phyloP scores from a whole-genome alignment of 805 yeast genomes.

The Lipomyces lipofer region DNA sequence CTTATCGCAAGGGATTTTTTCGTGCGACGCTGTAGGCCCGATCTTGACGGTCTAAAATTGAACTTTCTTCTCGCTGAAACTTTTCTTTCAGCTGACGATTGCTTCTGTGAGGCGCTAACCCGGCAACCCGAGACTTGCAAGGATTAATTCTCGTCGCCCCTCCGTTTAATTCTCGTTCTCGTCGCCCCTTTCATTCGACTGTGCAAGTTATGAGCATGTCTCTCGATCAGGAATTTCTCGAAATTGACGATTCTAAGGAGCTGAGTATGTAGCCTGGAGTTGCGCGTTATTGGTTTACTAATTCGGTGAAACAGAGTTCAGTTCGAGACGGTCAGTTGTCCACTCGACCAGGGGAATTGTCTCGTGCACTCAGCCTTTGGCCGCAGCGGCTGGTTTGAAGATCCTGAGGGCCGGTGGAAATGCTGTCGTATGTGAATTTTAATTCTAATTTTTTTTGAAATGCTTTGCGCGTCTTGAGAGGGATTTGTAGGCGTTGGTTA shows the following conservation, averaged over 20 bases:
- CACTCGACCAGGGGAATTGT: slow-evolving; percentile 73
- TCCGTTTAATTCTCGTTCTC: too few species aligned
- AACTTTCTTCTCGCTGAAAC: too few species aligned
- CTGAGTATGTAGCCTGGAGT: slow-evolving; percentile 11
- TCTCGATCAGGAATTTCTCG: slow-evolving; percentile 30
- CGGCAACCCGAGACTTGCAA: too few species aligned
- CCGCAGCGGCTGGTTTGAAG: slow-evolving; percentile 69
- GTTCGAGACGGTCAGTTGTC: slow-evolving; percentile 70
- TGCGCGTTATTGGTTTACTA: slow-evolving; percentile 1
- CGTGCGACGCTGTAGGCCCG: too few species aligned
- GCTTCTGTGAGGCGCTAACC: too few species aligned
- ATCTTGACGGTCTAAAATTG: too few species aligned
- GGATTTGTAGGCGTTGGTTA: background rate
- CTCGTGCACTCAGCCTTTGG: slow-evolving; percentile 73
- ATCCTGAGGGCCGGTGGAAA: slow-evolving; percentile 73
- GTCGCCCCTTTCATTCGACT: too few species aligned
- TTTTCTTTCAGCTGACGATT: too few species aligned
- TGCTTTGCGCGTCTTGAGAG: too few species aligned
- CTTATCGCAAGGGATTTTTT: too few species aligned
- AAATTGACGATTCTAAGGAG: slow-evolving; percentile 27
- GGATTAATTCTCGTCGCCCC: too few species aligned
- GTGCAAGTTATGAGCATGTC: slow-evolving; percentile 23
- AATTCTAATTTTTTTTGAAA: background rate
- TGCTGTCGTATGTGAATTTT: slow-evolving; percentile 36
- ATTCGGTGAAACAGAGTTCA: slow-evolving; percentile 36